A percentile compares a stretch with the other conserved stretches of the same genome.
Evolutionary conservation across 2,329 filamentous ascomycete genomes (phyloP).

Genomic region (Lasiodiplodia citricola): DNA sequence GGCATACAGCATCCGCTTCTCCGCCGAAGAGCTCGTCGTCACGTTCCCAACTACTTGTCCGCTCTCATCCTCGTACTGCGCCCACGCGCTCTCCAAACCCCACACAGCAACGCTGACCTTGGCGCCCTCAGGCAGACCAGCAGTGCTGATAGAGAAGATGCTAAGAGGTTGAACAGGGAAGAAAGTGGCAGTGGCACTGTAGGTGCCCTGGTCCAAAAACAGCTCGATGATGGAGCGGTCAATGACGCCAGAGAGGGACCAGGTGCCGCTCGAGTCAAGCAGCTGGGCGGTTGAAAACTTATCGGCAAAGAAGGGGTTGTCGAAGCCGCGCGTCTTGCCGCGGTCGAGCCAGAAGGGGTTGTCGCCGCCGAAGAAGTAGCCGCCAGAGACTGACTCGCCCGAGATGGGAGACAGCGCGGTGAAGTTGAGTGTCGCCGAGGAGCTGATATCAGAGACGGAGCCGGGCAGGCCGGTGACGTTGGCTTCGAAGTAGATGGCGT

Average conservation of each 20-base stretch:
- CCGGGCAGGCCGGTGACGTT: conserved; percentile 55
- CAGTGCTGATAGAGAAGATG: conserved; percentile 41
- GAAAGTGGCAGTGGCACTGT: conserved; percentile 57
- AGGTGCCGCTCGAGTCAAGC: conserved; percentile 38
- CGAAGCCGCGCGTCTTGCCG: conserved; percentile 55
- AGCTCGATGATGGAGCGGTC: conserved; percentile 62
- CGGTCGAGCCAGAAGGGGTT: conserved; percentile 59
- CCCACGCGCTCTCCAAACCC: conserved; percentile 47
- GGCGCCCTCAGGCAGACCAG: conserved; percentile 44
- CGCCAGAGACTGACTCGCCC: conserved; percentile 56
- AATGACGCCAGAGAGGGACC: conserved; percentile 56
- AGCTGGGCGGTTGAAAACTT: conserved; percentile 52
- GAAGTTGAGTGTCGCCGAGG: conserved; percentile 54
- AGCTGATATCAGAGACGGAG: conserved; percentile 35
- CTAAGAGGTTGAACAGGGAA: conserved; percentile 54
- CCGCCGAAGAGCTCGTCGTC: not conserved
- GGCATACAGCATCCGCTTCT: conserved; percentile 10
- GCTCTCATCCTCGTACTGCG: conserved; percentile 32
- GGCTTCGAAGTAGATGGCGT: conserved; percentile 61
- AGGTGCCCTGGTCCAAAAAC: conserved; percentile 59
- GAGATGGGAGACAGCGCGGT: conserved; percentile 58
- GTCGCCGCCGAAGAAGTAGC: conserved; percentile 57
- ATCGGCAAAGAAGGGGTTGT: conserved; percentile 62
- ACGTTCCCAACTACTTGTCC: conserved; percentile 18
- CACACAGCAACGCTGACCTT: conserved; percentile 47